Evolutionary conservation across 78 protist genomes (phyloP), one percentile per base, ranked within the genome.

Genomic region (Guillardia theta): DNA sequence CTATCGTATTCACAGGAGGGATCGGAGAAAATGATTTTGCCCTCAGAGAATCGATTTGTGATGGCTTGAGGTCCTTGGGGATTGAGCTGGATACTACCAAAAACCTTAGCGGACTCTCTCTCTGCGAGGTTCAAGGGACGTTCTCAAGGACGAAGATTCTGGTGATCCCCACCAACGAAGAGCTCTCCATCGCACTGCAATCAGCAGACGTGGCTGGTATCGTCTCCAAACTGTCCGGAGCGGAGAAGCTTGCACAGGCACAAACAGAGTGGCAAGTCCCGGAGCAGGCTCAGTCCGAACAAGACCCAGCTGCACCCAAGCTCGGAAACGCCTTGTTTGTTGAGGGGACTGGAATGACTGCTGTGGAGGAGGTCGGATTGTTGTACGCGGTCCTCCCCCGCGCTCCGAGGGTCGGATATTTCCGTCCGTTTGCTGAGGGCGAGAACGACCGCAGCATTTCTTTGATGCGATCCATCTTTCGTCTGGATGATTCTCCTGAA

Each of bases 151-250:
- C 70, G 39, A 27, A 70, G 76, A 27, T 58, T 50, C 4, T 92
- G n/a, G 94, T 92, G 21, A 54, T 92, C 33, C 94, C 88, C 41
- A 64, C 94, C 24, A 64, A 92, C 88, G 94, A 92, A n/a, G 94
- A 92, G 94, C 88, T 92, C 33, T 10, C 43, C 22, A 92, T 92
- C 44, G 94, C 94, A 24, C 80, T 64, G 47, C 93, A 92, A 76
- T 4, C 64, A n/a, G 22, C 64, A 19, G 64, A 53, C 64, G 19
- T 19, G 15, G 64, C 64, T 53, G 64, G 33, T 53, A 53, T 19
- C 19, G 64, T 19, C 64, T 21, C n/a, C n/a, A n/a, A n/a, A n/a
- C n/a, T n/a, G n/a, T n/a, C n/a, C n/a, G n/a, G n/a, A n/a, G n/a
- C n/a, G n/a, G n/a, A n/a, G n/a, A n/a, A n/a, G n/a, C n/a, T n/a